Base-by-base conservation (phyloP, 139 green algal genomes). In the Chlorella vulgaris region DNA sequence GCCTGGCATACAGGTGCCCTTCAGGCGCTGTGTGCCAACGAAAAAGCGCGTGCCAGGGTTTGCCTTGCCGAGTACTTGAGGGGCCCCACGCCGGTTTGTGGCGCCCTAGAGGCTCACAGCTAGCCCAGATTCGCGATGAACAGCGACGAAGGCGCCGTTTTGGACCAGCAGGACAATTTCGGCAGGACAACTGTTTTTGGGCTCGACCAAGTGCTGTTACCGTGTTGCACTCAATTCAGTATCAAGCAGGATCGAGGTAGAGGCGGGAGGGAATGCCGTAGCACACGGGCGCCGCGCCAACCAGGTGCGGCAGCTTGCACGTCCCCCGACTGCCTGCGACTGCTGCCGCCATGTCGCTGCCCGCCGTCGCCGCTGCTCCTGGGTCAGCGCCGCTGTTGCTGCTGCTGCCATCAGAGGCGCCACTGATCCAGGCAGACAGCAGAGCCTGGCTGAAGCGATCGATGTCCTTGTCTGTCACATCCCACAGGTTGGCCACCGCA, bases 381-480 rank as follows among this genome's bases (percentile, higher is more conserved):
- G 33, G 26, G 28, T 10, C 68, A 26, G 26, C 68, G 24, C 68
- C 68, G 66, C 33, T 42, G 21, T 29, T 33, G 31, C 63, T 47
- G 26, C 28, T 61, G 22, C 42, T 36, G 43, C 58, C 39, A 50
- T 74, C 24, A 24, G 61, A 29, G 19, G 35, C 38, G 51, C 76
- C 21, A 35, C 42, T 55, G 8, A 95, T 71, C 91, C 94, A 98
- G 15, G n/a, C 31, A 0, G 87, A 55, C 58, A 98, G 82, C 29
- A 96, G 60, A 0, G 85, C 77, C 28, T 83, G 61, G 26, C 82
- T 88, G 77, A 97, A 98, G 26, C 95, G 86, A 84, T 98, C 95
- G 39, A 98, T 98, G 87, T 98, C 95, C 8, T 89, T 69, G 76
- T 98, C 95, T 13, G 95, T 98, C n/a, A 98, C 95, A 80, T 98